Conservation (phyloP, 2,329 filamentous ascomycete genomes). For the Aspergillus ochraceoroseus region DNA sequence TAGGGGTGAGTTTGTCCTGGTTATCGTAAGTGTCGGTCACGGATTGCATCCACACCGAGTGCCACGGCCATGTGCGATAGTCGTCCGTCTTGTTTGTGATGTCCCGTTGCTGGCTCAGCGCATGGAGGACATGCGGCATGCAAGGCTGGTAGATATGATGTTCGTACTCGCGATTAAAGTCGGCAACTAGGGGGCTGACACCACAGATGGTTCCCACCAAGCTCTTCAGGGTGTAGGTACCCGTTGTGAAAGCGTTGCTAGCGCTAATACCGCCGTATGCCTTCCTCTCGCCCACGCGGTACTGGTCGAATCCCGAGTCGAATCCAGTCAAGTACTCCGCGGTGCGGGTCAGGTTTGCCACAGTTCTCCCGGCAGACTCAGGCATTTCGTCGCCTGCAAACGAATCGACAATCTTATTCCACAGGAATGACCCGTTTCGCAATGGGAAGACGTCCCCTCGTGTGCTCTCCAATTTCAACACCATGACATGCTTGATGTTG, state of each 20-base stretch:
- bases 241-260: conserved; percentile 40
- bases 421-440: conserved; percentile 37
- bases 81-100: conserved; percentile 23
- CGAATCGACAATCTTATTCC: conserved; percentile 35
- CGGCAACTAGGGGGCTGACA: conserved; percentile 40
- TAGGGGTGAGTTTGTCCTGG: conserved; percentile 27
- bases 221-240: conserved; percentile 46
- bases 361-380: conserved; percentile 22
- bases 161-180: conserved; percentile 43
- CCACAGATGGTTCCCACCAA: conserved; percentile 43
- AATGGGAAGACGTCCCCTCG: conserved; percentile 47
- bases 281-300: conserved; percentile 19
- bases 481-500: conserved; percentile 43
- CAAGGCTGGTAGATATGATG: conserved; percentile 47
- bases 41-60: conserved; percentile 34
- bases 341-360: conserved; percentile 29
- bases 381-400: conserved; percentile 37
- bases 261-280: conserved; percentile 43
- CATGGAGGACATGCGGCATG: conserved; percentile 36
- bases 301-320: conserved; percentile 24
- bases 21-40: conserved; percentile 32
- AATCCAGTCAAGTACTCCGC: conserved; percentile 30
- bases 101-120: conserved; percentile 24
- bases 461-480: conserved; percentile 47
- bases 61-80: conserved; percentile 33